Base-by-base conservation (phyloP, 306 rosid genomes). In the Casuarina cunninghamiana region DNA sequence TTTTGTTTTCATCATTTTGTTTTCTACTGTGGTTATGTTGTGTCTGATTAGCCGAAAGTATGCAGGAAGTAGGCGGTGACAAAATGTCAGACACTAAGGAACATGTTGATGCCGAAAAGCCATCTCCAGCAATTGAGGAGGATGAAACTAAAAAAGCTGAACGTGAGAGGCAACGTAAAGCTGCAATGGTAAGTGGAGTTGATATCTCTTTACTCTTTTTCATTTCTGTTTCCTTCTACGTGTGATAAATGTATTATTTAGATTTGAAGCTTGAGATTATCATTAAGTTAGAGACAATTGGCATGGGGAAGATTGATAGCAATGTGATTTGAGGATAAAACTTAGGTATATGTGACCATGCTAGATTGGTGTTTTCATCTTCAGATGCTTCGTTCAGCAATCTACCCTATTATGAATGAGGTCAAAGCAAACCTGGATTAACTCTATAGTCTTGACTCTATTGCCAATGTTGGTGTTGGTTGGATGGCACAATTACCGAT, bases 21-120 rank as follows among this genome's bases (percentile, higher is more conserved):
- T 68, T 37, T 75, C 62, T 58, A 37, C 73, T 82, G 61, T 38
- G 42, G 46, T 82, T 51, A 12, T 69, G 44, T 15, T 2, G 58
- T 43, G 46, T 78, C 62, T 21, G n/a, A 45, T 72, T 53, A 75
- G 16, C 74, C 53, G 74, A 26, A 75, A 11, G 0, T 60, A 21
- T 26, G 79, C 89, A 93, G 96, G 92, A 91, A 50, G 85, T 82
- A 7, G 82, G 69, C 49, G 77, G 65, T 32, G 73, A 81, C 10
- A 13, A 60, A 57, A 74, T 68, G 78, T 65, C 83, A 19, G 78
- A 72, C 57, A 69, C 70, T 42, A 80, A 54, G 50, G 83, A 78
- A 15, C 70, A 67, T 37, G 44, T 61, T 76, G 86, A 85, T 57
- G 71, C 79, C 72, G 75, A 77, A 65, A 74, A 53, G 75, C 35